Base-by-base conservation (phyloP, 1,139 yeast species). In the Nakaseomyces uthaithaninus region DNA sequence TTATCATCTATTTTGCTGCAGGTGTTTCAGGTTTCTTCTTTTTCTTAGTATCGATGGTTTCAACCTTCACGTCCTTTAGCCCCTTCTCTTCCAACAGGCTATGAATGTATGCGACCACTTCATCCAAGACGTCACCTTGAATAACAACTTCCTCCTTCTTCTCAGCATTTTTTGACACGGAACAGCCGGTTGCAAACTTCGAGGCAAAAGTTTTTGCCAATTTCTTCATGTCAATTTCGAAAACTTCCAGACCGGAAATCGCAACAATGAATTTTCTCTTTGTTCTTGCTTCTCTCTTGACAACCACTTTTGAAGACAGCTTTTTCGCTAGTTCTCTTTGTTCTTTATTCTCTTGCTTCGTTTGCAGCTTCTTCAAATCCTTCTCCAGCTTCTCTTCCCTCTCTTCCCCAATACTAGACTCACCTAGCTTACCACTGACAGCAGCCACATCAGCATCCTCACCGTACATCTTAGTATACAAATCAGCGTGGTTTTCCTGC, bases 71-170 rank as follows among this genome's bases (percentile, higher is more conserved):
- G 49, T 83, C 87, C 42, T 77, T 70, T 49, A 89, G 66, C 0
- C 94, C 95, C 65, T 85, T 82, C 52, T 86, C 94, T 53, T 78
- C 78, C 53, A 89, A 69, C 49, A 87, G 65, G 40, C 74, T 75
- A 42, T 72, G 76, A 45, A 89, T 75, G 55, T 82, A 84, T 12
- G 68, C 82, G 57, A 82, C 93, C 18, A 91, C 94, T 55, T 83
- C 95, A 51, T 87, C 95, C 48, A 89, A 82, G 36, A 89, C 93
- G 62, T 91, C 98, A 53, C 98, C 98, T 66, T 89, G 97, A 44
- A 89, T 82, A 47, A 86, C 75, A 43, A 89, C 77, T 57, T 89
- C 97, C 49, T 89, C 96, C 59, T 82, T 83, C 64, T 89, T 89
- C 52, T 89, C 97, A 9, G 80, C 91, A 48, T 80, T 82, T 65